These are phyloP conservation scores for Harringtonia lauricola DNA, from an alignment of 2,329 filamentous ascomycete species.

Conservation along the genomic window DNA sequence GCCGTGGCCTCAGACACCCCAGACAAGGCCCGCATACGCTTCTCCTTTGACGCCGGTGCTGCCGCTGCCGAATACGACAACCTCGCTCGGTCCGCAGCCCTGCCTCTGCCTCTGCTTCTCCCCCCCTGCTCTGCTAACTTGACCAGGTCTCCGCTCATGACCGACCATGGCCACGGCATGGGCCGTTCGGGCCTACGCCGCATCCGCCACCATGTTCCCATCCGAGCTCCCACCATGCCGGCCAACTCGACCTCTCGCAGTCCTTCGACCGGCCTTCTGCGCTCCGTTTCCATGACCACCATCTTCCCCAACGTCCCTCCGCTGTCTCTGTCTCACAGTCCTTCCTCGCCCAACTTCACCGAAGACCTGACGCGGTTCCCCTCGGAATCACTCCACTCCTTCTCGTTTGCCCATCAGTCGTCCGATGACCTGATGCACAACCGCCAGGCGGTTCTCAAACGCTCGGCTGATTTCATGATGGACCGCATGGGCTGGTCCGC, in stretches of 20 bases:
- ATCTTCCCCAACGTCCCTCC: slow-evolving; percentile 40
- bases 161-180: slow-evolving; percentile 79
- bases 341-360: slow-evolving; percentile 62
- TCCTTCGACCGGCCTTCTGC: slow-evolving; percentile 44
- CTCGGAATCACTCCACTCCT: slow-evolving; percentile 92
- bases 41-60: slow-evolving; percentile 65
- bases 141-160: slow-evolving; percentile 64
- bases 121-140: background rate
- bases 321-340: slow-evolving; percentile 39
- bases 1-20: slow-evolving; percentile 35
- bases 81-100: slow-evolving; percentile 56
- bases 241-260: slow-evolving; percentile 54
- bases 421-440: slow-evolving; percentile 85
- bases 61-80: slow-evolving; percentile 53
- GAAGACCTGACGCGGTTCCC: slow-evolving; percentile 91
- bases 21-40: slow-evolving; percentile 53
- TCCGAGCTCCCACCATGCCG: slow-evolving; percentile 52
- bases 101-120: slow-evolving; percentile 2
- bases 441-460: slow-evolving; percentile 84
- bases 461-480: slow-evolving; percentile 93
- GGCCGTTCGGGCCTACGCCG: slow-evolving; percentile 80
- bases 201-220: slow-evolving; percentile 76
- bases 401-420: slow-evolving; percentile 95
- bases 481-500: slow-evolving; percentile 73
- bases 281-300: slow-evolving; percentile 61